phyloP scores from a whole-genome alignment of 352 stramenopile genomes.

The Elongisporangium prolatum region DNA sequence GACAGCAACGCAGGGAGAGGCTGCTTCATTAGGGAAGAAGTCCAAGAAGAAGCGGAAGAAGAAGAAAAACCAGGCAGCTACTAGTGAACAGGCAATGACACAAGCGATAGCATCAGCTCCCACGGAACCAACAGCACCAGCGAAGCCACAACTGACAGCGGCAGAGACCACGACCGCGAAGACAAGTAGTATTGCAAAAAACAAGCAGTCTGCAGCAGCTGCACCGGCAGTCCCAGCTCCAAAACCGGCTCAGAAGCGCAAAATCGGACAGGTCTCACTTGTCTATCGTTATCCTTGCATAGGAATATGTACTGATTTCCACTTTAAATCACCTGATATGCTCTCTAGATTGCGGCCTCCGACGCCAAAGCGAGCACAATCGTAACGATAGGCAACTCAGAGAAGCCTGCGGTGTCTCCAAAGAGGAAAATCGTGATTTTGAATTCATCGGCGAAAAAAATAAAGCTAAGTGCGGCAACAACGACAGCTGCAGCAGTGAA shows the following conservation, averaged over 20 bases:
- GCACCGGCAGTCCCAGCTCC: no score
- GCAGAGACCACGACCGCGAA: neutral
- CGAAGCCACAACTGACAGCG: conserved; percentile 6
- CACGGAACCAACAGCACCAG: neutral
- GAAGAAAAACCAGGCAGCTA: conserved; percentile 7
- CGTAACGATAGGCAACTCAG: conserved; percentile 1
- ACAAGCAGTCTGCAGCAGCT: conserved; percentile 4
- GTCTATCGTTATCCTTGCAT: no score
- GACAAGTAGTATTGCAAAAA: neutral
- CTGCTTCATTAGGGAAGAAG: conserved; percentile 4
- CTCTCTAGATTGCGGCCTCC: neutral
- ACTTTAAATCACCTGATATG: neutral
- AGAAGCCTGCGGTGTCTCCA: neutral
- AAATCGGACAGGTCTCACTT: conserved; percentile 8
- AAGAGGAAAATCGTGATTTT: conserved; percentile 1
- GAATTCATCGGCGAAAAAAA: neutral
- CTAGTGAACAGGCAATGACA: conserved; percentile 11
- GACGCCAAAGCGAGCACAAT: neutral
- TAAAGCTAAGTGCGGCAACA: neutral
- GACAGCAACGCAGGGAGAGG: neutral
- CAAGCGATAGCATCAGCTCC: conserved; percentile 4
- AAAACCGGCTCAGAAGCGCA: conserved; percentile 14
- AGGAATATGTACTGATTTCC: no score
- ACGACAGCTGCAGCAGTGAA: neutral
- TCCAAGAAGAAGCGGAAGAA: conserved; percentile 27